Percentiles rank a stretch among this genome's conserved stretches.
Conservation (phyloP, 2,329 filamentous ascomycete genomes). For the Orbilia javanica region DNA sequence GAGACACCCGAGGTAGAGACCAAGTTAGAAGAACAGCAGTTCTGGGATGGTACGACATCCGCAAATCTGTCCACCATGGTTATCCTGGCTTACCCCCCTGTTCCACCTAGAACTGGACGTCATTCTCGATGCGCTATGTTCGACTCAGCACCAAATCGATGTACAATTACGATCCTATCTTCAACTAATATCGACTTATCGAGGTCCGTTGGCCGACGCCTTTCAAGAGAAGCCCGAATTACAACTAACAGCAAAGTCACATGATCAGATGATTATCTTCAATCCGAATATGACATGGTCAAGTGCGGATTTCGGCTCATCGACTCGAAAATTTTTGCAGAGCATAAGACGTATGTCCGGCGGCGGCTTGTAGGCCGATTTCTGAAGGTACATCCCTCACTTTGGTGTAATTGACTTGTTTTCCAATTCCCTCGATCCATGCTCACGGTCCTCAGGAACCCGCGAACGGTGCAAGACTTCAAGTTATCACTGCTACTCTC, state of each 20-base stretch:
- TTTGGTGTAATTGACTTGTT: neutral
- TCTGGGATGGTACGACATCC: constrained; percentile 81
- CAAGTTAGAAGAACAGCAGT: constrained; percentile 79
- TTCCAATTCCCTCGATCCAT: neutral
- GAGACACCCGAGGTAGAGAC: constrained; percentile 47
- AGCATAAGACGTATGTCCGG: constrained; percentile 86
- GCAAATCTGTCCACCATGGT: constrained; percentile 11
- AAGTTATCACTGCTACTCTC: constrained; percentile 84
- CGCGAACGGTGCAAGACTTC: constrained; percentile 75
- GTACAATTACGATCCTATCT: constrained; percentile 87
- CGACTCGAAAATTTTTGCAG: constrained; percentile 78
- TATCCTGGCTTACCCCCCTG: constrained; percentile 44
- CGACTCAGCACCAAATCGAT: constrained; percentile 79
- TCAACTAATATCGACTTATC: constrained; percentile 79
- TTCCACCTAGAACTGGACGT: constrained; percentile 73
- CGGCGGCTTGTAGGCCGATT: constrained; percentile 93
- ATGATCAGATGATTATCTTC: constrained; percentile 75
- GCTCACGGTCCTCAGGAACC: constrained; percentile 52
- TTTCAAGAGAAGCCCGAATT: neutral
- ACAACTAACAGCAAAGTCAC: constrained; percentile 40
- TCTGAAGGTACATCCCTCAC: constrained; percentile 77
- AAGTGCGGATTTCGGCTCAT: constrained; percentile 84
- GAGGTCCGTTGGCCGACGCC: constrained; percentile 67
- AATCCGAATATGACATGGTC: constrained; percentile 82
- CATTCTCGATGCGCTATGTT: constrained; percentile 73